Conservation (phyloP, 176 grass and related monocot genomes). For the Hsuehochloa calcarea region DNA sequence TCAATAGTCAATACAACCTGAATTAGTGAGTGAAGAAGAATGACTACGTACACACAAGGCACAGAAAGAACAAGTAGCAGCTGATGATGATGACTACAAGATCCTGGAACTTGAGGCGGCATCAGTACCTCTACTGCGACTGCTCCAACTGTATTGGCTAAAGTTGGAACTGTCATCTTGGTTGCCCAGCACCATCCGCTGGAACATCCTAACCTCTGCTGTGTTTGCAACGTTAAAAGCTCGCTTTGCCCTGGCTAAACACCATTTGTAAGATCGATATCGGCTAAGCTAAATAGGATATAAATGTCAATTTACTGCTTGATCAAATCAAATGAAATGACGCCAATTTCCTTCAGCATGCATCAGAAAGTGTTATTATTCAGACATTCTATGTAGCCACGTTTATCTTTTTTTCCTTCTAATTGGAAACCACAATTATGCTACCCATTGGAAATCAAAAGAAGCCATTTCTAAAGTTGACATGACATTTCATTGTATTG, state of each 20-base stretch:
- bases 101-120: constrained; percentile 24
- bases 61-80: not conserved
- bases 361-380: not conserved
- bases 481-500: not conserved
- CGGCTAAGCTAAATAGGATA: constrained; percentile 32
- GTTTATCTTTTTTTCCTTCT: not conserved
- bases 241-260: constrained; percentile 75
- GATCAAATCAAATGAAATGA: not conserved
- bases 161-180: constrained; percentile 60
- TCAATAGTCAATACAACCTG: constrained; percentile 3
- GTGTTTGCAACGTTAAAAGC: constrained; percentile 77
- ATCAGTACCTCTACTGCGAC: constrained; percentile 18
- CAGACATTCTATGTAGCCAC: not conserved
- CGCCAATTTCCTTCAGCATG: not conserved
- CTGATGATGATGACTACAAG: constrained; percentile 19
- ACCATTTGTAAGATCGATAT: constrained; percentile 83
- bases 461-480: not conserved
- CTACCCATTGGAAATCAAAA: not conserved
- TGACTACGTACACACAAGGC: constrained; percentile 18
- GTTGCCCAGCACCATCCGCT: constrained; percentile 64
- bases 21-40: constrained; percentile 23
- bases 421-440: not conserved
- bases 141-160: constrained; percentile 57
- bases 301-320: not conserved
- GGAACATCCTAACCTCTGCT: constrained; percentile 80